A percentile compares a stretch with the other conserved stretches of the same genome.
phyloP scores from a whole-genome alignment of 139 green algal genomes.

The Tetradesmus lagerheimii region DNA sequence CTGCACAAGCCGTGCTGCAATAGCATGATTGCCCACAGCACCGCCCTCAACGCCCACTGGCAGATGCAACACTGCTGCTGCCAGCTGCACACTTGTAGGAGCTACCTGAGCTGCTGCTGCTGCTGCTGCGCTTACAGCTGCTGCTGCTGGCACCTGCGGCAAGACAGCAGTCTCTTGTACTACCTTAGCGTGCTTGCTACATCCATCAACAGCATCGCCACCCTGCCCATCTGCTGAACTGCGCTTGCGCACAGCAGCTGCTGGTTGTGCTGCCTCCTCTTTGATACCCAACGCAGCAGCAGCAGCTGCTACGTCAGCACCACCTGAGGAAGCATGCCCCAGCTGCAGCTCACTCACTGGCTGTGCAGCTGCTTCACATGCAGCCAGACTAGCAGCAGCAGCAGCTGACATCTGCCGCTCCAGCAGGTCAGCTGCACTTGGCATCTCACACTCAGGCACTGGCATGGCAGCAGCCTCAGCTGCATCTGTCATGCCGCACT shows the following conservation, averaged over 20 bases:
- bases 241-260: background rate
- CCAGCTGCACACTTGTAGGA: background rate
- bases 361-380: background rate
- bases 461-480: background rate
- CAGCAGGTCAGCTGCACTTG: background rate
- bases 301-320: constrained; percentile 19
- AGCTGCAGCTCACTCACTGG: background rate
- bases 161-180: background rate
- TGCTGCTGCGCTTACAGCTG: background rate
- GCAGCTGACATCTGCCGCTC: background rate
- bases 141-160: background rate
- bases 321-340: background rate
- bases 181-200: background rate
- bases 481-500: background rate
- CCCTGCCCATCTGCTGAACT: background rate
- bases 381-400: background rate
- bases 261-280: too few species aligned
- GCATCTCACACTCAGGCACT: background rate
- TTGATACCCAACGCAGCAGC: background rate
- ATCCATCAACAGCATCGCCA: background rate
- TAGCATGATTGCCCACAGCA: background rate
- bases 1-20: background rate
- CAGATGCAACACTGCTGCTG: background rate
- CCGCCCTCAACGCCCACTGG: background rate
- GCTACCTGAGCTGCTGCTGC: background rate